Evolutionary conservation across 1,139 yeast species (phyloP), one percentile per base, ranked within the genome.

Genomic region (Yamadazyma kanchanaburiensis): DNA sequence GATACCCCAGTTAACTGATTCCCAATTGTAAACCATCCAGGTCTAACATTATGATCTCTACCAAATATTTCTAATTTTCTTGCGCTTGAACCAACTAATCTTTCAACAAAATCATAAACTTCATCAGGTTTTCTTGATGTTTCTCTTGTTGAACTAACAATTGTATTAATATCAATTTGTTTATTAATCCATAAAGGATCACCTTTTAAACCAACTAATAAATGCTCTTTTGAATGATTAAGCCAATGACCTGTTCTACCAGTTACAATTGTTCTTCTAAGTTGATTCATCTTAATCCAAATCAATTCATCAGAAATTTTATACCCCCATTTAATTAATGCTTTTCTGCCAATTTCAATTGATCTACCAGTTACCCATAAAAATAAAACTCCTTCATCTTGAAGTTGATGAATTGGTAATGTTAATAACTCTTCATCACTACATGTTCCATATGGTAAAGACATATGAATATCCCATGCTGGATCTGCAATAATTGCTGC

Each of bases 241-340:
- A 89, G 64, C 97, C 97, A 89, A 53, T 89, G 97, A 0, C 97
- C 97, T 0, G 97, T 89, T 39, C 96, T 64, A 1, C 97, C 97
- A 0, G 97, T 89, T 37, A 94, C 91, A 30, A 89, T 88, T 0
- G 96, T 89, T 39, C 95, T 63, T 19, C 81, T 77, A 37, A 89
- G 60, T 51, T 89, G 96, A 53, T 89, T 89, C 8, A 94, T 75
- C 53, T 89, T 89, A 37, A 87, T 74, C 97, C 97, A 89, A 13
- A 89, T 75, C 43, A 89, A 58, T 53, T 88, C 96, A 52, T 88
- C 91, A 15, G 77, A 61, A 5, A 82, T 75, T 19, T 55, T 51
- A 51, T 89, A 89, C 1, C 96, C 96, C 96, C 96, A 88, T 40
- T 74, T 76, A 5, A 54, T 55, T 34, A 89, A 59, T 7, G 91